Evolutionary conservation across 2,329 filamentous ascomycete species (phyloP).

Genomic region (Beauveria brongniartii): DNA sequence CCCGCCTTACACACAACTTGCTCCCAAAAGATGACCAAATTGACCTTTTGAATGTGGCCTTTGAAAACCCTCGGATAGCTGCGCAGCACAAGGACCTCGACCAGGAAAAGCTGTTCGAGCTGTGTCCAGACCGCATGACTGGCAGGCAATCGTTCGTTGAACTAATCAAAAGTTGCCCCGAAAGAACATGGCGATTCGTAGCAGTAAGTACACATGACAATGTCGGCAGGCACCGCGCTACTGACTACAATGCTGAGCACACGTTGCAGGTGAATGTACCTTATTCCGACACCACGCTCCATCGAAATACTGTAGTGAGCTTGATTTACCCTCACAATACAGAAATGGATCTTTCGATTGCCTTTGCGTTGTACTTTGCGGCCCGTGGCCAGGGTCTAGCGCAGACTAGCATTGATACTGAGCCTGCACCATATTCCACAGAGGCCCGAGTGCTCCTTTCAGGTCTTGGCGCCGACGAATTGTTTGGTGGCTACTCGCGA

Average conservation of each 20-base stretch:
- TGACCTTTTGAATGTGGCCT: slow-evolving; percentile 91
- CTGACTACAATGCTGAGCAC: slow-evolving; percentile 10
- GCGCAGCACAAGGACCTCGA: slow-evolving; percentile 37
- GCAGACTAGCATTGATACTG: slow-evolving; percentile 21
- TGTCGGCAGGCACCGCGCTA: background rate
- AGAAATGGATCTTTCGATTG: slow-evolving; percentile 97
- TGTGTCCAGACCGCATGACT: slow-evolving; percentile 84
- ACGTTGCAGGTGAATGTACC: slow-evolving; percentile 62
- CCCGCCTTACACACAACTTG: slow-evolving; percentile 70
- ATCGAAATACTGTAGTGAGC: slow-evolving; percentile 60
- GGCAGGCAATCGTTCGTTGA: slow-evolving; percentile 75
- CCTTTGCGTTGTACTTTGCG: slow-evolving; percentile 89
- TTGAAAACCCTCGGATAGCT: slow-evolving; percentile 79
- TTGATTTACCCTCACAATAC: slow-evolving; percentile 92
- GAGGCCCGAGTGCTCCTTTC: slow-evolving; percentile 79
- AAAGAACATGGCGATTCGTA: slow-evolving; percentile 74
- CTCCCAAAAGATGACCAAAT: slow-evolving; percentile 61
- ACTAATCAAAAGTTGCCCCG: slow-evolving; percentile 59
- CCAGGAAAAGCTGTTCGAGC: slow-evolving; percentile 53
- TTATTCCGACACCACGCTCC: slow-evolving; percentile 62
- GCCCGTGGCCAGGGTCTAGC: slow-evolving; percentile 60
- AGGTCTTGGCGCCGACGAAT: slow-evolving; percentile 88
- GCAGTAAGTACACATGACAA: slow-evolving; percentile 37
- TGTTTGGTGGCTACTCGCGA: slow-evolving; percentile 88
- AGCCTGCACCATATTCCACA: slow-evolving; percentile 47